phyloP scores from a whole-genome alignment of 2,329 filamentous ascomycete species.

The Aureobasidium sp. region DNA sequence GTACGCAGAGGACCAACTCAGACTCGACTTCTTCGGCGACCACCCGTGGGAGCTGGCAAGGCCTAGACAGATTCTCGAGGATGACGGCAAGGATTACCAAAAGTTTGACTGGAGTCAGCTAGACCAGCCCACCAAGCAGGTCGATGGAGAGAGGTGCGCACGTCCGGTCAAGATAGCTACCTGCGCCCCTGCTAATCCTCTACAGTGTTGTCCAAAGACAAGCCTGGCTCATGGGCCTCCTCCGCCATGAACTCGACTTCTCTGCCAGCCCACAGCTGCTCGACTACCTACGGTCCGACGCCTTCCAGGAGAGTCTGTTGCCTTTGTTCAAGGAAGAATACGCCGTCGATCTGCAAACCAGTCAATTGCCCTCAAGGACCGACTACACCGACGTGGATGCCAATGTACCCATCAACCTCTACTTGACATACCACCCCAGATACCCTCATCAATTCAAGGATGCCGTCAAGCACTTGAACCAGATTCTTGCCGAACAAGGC shows the following conservation, averaged over 20 bases:
- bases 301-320: neutral
- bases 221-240: slow-evolving; percentile 59
- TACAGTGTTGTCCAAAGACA: slow-evolving; percentile 85
- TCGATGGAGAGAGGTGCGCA: slow-evolving; percentile 74
- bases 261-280: neutral
- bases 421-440: slow-evolving; percentile 10
- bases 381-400: neutral
- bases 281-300: neutral
- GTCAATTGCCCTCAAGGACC: neutral
- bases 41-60: slow-evolving; percentile 96
- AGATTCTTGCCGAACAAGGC: neutral
- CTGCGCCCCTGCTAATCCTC: neutral
- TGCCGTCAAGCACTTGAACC: neutral
- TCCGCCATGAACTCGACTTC: slow-evolving; percentile 10
- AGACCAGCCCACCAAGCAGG: slow-evolving; percentile 61
- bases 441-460: slow-evolving; percentile 3
- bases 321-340: neutral
- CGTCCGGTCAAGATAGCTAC: neutral
- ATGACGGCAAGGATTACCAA: slow-evolving; percentile 72
- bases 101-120: slow-evolving; percentile 69
- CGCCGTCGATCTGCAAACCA: neutral
- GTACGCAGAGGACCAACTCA: slow-evolving; percentile 77
- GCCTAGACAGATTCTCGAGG: slow-evolving; percentile 75
- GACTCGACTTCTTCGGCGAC: slow-evolving; percentile 77
- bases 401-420: neutral